Evolutionary conservation across 2,329 filamentous ascomycete genomes (phyloP).

Genomic region (Myriosclerotinia curreyana): DNA sequence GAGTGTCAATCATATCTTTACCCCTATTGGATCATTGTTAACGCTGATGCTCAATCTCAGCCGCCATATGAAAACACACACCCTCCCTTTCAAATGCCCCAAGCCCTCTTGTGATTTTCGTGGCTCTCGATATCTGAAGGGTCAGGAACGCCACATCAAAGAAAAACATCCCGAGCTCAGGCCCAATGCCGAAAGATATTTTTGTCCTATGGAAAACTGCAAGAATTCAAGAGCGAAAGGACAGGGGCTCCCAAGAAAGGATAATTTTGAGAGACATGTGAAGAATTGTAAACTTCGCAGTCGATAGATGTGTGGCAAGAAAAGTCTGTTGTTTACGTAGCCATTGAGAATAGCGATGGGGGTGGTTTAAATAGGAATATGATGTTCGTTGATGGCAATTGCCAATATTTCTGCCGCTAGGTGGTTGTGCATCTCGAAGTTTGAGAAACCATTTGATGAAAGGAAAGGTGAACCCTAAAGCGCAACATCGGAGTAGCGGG

Average conservation of each 20-base stretch:
- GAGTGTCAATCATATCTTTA: background rate
- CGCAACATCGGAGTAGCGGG: too few relatives aligned
- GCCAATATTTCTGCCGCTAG: background rate
- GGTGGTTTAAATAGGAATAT: background rate
- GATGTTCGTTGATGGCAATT: background rate
- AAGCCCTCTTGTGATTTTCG: background rate
- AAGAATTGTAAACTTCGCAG: background rate
- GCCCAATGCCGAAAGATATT: background rate
- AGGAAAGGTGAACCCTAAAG: background rate
- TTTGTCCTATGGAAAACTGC: conserved; percentile 6
- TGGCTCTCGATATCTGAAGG: background rate
- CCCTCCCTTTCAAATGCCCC: background rate
- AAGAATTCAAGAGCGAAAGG: conserved; percentile 9
- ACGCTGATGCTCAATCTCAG: background rate
- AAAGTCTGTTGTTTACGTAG: background rate
- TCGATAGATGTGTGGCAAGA: background rate
- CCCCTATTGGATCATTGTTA: too few relatives aligned
- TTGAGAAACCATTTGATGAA: background rate
- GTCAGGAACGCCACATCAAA: background rate
- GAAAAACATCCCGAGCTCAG: background rate
- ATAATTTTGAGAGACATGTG: conserved; percentile 10
- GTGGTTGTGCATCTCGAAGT: background rate
- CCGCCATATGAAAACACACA: conserved; percentile 9
- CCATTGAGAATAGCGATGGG: background rate
- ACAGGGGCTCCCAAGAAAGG: background rate